Evolutionary conservation across 192 early-diverging fungal species (phyloP).

Genomic region (Irineochytrium annulatum): DNA sequence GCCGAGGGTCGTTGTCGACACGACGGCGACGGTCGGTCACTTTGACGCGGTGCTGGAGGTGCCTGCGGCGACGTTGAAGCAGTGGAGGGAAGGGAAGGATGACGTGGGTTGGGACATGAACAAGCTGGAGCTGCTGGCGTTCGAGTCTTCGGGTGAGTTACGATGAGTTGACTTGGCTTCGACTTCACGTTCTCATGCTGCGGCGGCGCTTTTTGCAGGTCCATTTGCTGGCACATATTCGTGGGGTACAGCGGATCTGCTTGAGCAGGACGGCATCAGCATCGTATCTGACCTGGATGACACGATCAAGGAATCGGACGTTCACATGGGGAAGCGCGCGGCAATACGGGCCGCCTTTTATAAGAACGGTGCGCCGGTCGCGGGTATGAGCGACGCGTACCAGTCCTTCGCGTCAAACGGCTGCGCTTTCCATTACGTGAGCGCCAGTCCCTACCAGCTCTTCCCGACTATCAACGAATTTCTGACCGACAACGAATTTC

Average conservation of each 20-base stretch:
- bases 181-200: background rate
- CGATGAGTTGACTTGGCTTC: background rate
- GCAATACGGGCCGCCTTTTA: conserved; percentile 64
- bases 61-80: conserved; percentile 19
- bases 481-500: conserved; percentile 68
- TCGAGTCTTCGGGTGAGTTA: conserved; percentile 15
- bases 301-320: conserved; percentile 82
- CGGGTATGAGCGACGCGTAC: conserved; percentile 79
- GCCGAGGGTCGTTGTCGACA: conserved; percentile 26
- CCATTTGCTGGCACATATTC: conserved; percentile 25
- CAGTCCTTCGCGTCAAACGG: conserved; percentile 46
- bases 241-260: conserved; percentile 51
- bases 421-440: conserved; percentile 79
- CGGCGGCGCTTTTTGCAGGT: conserved; percentile 8
- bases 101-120: conserved; percentile 11
- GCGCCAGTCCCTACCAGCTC: conserved; percentile 79
- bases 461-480: conserved; percentile 64
- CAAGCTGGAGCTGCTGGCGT: conserved; percentile 33
- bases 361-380: conserved; percentile 58
- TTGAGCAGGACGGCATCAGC: conserved; percentile 68
- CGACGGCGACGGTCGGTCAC: conserved; percentile 15
- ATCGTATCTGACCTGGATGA: conserved; percentile 81
- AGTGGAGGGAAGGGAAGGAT: conserved; percentile 32
- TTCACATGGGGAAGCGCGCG: conserved; percentile 63
- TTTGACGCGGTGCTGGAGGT: conserved; percentile 35